Evolutionary conservation across 2,329 filamentous ascomycete genomes (phyloP).

Genomic region (Elsinoe australis): DNA sequence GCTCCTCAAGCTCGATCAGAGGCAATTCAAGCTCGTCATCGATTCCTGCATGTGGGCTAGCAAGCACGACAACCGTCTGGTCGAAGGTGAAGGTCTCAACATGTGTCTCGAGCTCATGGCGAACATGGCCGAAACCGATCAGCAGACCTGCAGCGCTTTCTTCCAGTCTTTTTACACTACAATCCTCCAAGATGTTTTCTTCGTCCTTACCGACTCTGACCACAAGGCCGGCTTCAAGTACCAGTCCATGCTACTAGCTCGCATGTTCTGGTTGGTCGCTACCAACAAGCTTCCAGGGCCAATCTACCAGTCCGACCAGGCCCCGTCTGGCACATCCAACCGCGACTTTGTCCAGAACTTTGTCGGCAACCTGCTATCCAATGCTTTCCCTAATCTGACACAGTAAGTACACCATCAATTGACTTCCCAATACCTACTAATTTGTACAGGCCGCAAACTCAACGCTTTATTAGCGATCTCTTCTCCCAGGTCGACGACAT

Average conservation of each 20-base stretch:
- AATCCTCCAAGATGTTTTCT: slow-evolving; percentile 96
- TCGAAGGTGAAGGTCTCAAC: slow-evolving; percentile 89
- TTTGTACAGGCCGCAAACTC: slow-evolving; percentile 66
- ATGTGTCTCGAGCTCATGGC: slow-evolving; percentile 98
- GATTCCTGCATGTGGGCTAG: slow-evolving; percentile 99
- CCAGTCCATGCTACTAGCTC: slow-evolving; percentile 84
- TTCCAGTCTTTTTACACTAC: slow-evolving; percentile 97
- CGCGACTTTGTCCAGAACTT: slow-evolving; percentile 85
- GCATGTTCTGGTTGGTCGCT: slow-evolving; percentile 94
- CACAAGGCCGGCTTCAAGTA: slow-evolving; percentile 99
- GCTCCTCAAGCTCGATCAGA: slow-evolving; percentile 84
- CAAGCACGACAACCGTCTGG: slow-evolving; percentile 98
- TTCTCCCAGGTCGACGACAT: slow-evolving; percentile 84
- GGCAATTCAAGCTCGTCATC: slow-evolving; percentile 98
- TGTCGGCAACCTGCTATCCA: slow-evolving; percentile 74
- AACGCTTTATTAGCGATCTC: slow-evolving; percentile 79
- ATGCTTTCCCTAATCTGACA: slow-evolving; percentile 88
- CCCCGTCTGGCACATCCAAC: slow-evolving; percentile 74
- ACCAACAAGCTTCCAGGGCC: slow-evolving; percentile 84
- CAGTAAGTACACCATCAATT: slow-evolving; percentile 53
- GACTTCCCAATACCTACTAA: slow-evolving; percentile 27
- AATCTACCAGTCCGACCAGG: slow-evolving; percentile 79
- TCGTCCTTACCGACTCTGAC: slow-evolving; percentile 92
- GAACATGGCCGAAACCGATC: slow-evolving; percentile 91
- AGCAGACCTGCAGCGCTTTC: slow-evolving; percentile 81